These are phyloP conservation scores for Lepidium didymum DNA, from an alignment of 345 rosid genomes.

Conservation along the genomic window DNA sequence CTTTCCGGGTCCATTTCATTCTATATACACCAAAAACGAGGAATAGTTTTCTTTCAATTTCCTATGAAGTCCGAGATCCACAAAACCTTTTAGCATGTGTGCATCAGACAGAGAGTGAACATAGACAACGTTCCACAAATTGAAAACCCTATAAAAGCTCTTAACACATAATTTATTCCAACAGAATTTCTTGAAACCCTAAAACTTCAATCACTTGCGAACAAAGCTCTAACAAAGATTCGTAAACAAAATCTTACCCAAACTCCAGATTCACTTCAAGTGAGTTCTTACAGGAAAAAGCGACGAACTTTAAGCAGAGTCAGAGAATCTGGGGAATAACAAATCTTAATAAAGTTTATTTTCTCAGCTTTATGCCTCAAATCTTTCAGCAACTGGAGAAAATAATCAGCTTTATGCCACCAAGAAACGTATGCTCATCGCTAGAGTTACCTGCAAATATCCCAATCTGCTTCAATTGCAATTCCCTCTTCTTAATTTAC, in stretches of 20 bases:
- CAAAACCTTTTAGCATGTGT: not conserved
- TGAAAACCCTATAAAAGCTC: not conserved
- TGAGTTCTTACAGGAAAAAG: not conserved
- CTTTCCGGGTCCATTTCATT: conserved; percentile 34
- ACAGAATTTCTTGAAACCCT: not conserved
- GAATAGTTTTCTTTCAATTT: not conserved
- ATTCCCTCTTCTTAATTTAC: not conserved
- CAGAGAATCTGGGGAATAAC: conserved; percentile 12
- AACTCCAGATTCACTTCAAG: conserved; percentile 11
- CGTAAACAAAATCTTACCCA: conserved; percentile 8
- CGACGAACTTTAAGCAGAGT: conserved; percentile 5
- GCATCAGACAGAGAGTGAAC: not conserved
- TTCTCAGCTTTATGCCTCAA: not conserved
- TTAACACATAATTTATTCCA: not conserved
- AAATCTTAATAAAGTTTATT: not conserved
- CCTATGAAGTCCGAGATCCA: conserved; percentile 11
- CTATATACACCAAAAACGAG: not conserved
- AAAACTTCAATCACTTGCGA: not conserved
- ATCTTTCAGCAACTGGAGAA: not conserved
- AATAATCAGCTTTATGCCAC: not conserved
- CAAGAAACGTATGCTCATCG: not conserved
- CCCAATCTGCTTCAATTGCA: not conserved
- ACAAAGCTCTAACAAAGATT: not conserved
- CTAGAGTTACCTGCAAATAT: not conserved
- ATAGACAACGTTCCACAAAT: not conserved